Evolutionary conservation across 2,329 filamentous ascomycete species (phyloP).

Genomic region (Xylariaceae sp.): DNA sequence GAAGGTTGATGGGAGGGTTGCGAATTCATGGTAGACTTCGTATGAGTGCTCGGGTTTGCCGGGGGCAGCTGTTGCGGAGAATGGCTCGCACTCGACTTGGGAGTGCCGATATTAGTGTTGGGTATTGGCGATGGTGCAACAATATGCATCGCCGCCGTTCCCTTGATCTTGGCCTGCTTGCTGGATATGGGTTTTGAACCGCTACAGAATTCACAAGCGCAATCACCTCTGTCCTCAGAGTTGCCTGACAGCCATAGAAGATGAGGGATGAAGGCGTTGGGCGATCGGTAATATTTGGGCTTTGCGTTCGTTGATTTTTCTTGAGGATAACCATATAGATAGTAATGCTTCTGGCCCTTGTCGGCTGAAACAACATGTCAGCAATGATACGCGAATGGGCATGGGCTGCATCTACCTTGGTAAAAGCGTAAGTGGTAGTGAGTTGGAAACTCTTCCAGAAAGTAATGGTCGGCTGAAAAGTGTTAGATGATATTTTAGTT

Average conservation of each 20-base stretch:
- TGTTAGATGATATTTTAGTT: slow-evolving; percentile 9
- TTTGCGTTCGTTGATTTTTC: slow-evolving; percentile 11
- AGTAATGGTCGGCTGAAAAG: slow-evolving; percentile 11
- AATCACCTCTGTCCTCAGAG: slow-evolving; percentile 17
- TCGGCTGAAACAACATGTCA: slow-evolving; percentile 8
- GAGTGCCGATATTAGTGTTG: neutral
- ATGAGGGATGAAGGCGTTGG: slow-evolving; percentile 25
- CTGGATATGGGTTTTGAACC: slow-evolving; percentile 13
- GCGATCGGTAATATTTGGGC: slow-evolving; percentile 21
- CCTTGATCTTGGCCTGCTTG: slow-evolving; percentile 10
- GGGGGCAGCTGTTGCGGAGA: neutral
- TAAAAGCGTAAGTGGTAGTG: slow-evolving; percentile 20
- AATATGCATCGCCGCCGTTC: neutral
- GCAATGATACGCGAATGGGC: slow-evolving; percentile 1
- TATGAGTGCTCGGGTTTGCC: neutral
- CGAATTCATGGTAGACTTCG: neutral
- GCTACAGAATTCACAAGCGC: slow-evolving; percentile 21
- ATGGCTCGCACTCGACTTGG: neutral
- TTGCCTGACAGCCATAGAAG: slow-evolving; percentile 22
- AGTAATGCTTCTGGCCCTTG: slow-evolving; percentile 18
- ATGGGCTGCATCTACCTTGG: slow-evolving; percentile 11
- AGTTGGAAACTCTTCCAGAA: slow-evolving; percentile 13
- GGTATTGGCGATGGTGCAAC: neutral
- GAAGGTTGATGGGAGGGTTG: neutral
- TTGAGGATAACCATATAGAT: slow-evolving; percentile 25